A percentile compares a stretch with the other conserved stretches of the same genome.
These are phyloP conservation scores for Boeremia exigua DNA, from an alignment of 2,329 filamentous ascomycete genomes.

Conservation along the genomic window DNA sequence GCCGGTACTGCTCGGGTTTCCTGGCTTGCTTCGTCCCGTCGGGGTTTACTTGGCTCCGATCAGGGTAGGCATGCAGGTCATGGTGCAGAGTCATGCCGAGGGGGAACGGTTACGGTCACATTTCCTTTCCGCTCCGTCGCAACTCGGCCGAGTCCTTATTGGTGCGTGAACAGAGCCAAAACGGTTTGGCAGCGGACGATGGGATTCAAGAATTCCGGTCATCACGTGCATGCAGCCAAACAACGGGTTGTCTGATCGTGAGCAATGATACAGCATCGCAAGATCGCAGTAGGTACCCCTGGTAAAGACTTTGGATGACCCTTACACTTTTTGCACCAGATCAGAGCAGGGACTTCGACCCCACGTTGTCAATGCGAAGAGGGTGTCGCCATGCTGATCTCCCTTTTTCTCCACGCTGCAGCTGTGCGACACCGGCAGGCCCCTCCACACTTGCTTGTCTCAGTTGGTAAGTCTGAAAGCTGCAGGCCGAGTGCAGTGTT, in stretches of 20 bases:
- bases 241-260: slow-evolving; percentile 8
- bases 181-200: slow-evolving; percentile 16
- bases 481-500: slow-evolving; percentile 8
- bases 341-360: slow-evolving; percentile 22
- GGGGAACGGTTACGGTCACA: slow-evolving; percentile 13
- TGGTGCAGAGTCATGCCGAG: slow-evolving; percentile 3
- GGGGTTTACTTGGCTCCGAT: slow-evolving; percentile 13
- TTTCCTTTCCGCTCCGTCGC: slow-evolving; percentile 26
- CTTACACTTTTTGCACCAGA: slow-evolving; percentile 11
- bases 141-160: slow-evolving; percentile 23
- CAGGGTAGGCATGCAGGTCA: neutral
- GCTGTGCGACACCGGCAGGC: slow-evolving; percentile 9
- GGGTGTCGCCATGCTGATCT: slow-evolving; percentile 26
- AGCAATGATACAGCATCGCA: slow-evolving; percentile 3
- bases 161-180: slow-evolving; percentile 7
- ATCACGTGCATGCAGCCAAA: neutral
- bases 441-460: slow-evolving; percentile 1
- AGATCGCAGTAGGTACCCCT: neutral
- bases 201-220: slow-evolving; percentile 16
- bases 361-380: slow-evolving; percentile 23
- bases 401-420: slow-evolving; percentile 18
- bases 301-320: slow-evolving; percentile 8
- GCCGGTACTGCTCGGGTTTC: slow-evolving; percentile 12
- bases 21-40: slow-evolving; percentile 11
- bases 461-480: slow-evolving; percentile 4